Percentiles rank a stretch among this genome's conserved stretches.
Evolutionary conservation across 164 flowering plant genomes (phyloP).

Genomic region (Berberis thunbergii): DNA sequence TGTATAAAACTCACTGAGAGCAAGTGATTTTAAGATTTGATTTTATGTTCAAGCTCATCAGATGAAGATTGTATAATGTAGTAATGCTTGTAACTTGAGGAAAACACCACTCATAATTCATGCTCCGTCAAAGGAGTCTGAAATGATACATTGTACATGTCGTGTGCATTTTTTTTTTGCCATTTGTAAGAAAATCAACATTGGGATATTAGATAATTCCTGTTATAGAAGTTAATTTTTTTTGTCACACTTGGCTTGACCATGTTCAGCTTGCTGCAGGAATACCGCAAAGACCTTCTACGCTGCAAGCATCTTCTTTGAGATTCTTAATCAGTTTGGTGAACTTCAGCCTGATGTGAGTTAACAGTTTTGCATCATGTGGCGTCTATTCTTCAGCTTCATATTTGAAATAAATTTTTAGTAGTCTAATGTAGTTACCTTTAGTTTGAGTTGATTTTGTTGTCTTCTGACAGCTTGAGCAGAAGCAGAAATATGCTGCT

Average conservation of each 20-base stretch:
- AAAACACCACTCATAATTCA: no score
- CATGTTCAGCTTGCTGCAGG: constrained; percentile 30
- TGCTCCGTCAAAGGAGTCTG: no score
- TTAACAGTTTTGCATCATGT: constrained; percentile 8
- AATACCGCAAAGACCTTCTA: constrained; percentile 94
- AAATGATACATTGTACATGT: no score
- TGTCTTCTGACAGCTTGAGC: constrained; percentile 60
- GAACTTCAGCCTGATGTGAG: constrained; percentile 87
- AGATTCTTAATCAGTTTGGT: constrained; percentile 91
- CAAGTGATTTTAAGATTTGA: no score
- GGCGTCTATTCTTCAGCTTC: background rate
- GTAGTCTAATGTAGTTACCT: background rate
- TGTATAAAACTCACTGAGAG: no score
- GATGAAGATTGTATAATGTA: no score
- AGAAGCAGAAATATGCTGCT: constrained; percentile 90
- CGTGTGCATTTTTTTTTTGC: background rate
- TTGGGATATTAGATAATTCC: background rate
- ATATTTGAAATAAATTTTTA: background rate
- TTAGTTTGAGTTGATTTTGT: background rate
- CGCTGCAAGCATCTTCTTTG: constrained; percentile 99
- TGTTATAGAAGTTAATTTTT: background rate
- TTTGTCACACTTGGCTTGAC: background rate
- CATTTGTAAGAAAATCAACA: background rate
- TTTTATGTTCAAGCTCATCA: no score
- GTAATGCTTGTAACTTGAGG: no score